These are phyloP conservation scores for Termitomyces sp. DNA, from an alignment of 768 basidiomycete genomes.

Conservation along the genomic window DNA sequence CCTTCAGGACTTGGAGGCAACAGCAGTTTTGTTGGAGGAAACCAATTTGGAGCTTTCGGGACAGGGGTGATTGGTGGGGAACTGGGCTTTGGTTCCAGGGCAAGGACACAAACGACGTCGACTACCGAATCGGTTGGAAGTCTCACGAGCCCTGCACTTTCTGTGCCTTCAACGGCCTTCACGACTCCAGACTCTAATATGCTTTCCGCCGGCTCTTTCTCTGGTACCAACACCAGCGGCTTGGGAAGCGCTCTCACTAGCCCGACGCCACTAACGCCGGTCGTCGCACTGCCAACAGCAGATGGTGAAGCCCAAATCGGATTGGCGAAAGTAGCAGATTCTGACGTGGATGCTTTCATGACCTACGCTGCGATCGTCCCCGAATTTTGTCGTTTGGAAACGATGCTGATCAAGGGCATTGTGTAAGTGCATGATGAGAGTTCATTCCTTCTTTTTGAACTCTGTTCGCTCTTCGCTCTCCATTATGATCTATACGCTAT, in stretches of 20 bases:
- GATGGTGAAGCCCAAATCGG: constrained; percentile 75
- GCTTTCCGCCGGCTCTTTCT: constrained; percentile 21
- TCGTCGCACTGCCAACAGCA: constrained; percentile 64
- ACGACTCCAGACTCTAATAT: constrained; percentile 60
- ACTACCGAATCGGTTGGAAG: constrained; percentile 31
- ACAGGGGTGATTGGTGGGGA: constrained; percentile 33
- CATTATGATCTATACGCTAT: constrained; percentile 7
- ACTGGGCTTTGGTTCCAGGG: constrained; percentile 30
- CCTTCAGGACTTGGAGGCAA: constrained; percentile 19
- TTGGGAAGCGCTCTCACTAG: constrained; percentile 39
- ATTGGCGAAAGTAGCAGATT: constrained; percentile 76
- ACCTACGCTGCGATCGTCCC: constrained; percentile 82
- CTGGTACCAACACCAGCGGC: constrained; percentile 27
- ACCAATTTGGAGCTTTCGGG: constrained; percentile 19
- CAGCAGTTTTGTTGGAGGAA: constrained; percentile 23
- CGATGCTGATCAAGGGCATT: constrained; percentile 66
- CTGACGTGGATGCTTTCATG: constrained; percentile 82
- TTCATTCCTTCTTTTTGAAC: neutral
- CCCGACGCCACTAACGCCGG: constrained; percentile 60
- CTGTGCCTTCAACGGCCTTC: constrained; percentile 40
- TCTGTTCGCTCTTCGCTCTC: constrained; percentile 1
- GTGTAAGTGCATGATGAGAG: constrained; percentile 25
- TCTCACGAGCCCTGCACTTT: constrained; percentile 18
- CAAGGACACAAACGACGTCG: constrained; percentile 52
- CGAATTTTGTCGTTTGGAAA: constrained; percentile 77